Percentiles rank a stretch among this genome's conserved stretches.
Evolutionary conservation across 352 stramenopile genomes (phyloP).

Genomic region (Globisporangium camurandrum): DNA sequence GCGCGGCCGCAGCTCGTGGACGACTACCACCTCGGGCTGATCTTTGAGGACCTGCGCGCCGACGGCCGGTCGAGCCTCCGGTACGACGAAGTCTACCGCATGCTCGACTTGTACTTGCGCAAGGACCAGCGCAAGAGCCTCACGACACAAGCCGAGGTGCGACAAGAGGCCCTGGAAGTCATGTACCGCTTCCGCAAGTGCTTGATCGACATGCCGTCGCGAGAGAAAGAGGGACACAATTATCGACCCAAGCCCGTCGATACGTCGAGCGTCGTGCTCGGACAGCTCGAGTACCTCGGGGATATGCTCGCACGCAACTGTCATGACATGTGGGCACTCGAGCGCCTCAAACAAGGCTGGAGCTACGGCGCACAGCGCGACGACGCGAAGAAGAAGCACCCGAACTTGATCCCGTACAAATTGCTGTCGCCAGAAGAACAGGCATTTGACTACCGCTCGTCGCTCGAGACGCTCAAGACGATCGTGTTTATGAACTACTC

Average conservation of each 20-base stretch:
- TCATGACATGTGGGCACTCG: constrained; percentile 82
- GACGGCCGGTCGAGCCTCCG: constrained; percentile 69
- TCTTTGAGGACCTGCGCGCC: constrained; percentile 70
- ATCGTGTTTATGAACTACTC: constrained; percentile 87
- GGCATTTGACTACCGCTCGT: constrained; percentile 78
- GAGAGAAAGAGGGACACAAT: constrained; percentile 85
- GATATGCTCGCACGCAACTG: constrained; percentile 80
- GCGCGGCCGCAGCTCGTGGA: constrained; percentile 69
- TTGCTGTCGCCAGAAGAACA: constrained; percentile 75
- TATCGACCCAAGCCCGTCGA: constrained; percentile 83
- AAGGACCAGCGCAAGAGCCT: constrained; percentile 68
- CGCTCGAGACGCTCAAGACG: constrained; percentile 84
- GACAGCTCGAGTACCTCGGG: constrained; percentile 59
- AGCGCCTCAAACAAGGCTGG: constrained; percentile 83
- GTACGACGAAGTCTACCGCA: constrained; percentile 80
- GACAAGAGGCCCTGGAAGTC: constrained; percentile 68
- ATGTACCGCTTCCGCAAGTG: constrained; percentile 87
- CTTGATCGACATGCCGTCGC: constrained; percentile 84
- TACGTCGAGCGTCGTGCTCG: constrained; percentile 61
- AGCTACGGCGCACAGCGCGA: constrained; percentile 61
- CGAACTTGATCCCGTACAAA: constrained; percentile 80
- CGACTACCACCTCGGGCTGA: constrained; percentile 74
- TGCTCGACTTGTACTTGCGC: constrained; percentile 77
- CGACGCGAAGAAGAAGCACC: constrained; percentile 65
- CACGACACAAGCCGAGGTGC: constrained; percentile 66